Percentiles rank a stretch among this genome's conserved stretches.
These are phyloP conservation scores for Zymoseptoria ardabiliae DNA, from an alignment of 2,329 filamentous ascomycete species.

Conservation along the genomic window DNA sequence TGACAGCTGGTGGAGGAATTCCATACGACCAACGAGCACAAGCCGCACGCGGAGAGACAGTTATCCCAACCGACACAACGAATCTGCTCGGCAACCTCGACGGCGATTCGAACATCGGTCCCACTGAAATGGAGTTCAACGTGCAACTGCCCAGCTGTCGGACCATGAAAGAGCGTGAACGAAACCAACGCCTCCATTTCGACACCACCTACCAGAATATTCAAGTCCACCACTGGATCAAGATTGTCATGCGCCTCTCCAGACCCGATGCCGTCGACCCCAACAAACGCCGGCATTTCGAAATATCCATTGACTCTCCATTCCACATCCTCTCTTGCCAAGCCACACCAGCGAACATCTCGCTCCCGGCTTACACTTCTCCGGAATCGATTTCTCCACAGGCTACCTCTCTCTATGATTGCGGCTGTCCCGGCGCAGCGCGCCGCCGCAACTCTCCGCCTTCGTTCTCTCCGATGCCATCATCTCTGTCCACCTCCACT, in stretches of 20 bases:
- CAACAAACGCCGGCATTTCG: conserved; percentile 76
- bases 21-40: conserved; percentile 54
- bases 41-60: conserved; percentile 49
- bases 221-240: conserved; percentile 93
- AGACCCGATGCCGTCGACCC: conserved; percentile 73
- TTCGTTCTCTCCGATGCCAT: conserved; percentile 44
- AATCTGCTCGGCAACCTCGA: conserved; percentile 78
- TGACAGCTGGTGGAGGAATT: conserved; percentile 74
- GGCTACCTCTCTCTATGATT: conserved; percentile 41
- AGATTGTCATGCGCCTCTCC: conserved; percentile 91
- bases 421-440: conserved; percentile 62
- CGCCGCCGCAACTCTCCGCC: conserved; percentile 42
- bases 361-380: conserved; percentile 70
- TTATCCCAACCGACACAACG: conserved; percentile 47
- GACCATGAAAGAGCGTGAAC: conserved; percentile 68
- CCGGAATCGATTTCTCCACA: conserved; percentile 29
- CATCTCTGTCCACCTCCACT: background rate
- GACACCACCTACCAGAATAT: conserved; percentile 93
- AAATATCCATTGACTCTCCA: conserved; percentile 93
- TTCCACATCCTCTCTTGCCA: conserved; percentile 90
- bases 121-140: conserved; percentile 90
- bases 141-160: conserved; percentile 86
- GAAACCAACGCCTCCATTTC: conserved; percentile 62
- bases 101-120: conserved; percentile 68
- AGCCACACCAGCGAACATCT: conserved; percentile 84